Base-by-base conservation (phyloP, 2,329 filamentous ascomycete genomes). In the Phaeosphaeriaceae sp. region DNA sequence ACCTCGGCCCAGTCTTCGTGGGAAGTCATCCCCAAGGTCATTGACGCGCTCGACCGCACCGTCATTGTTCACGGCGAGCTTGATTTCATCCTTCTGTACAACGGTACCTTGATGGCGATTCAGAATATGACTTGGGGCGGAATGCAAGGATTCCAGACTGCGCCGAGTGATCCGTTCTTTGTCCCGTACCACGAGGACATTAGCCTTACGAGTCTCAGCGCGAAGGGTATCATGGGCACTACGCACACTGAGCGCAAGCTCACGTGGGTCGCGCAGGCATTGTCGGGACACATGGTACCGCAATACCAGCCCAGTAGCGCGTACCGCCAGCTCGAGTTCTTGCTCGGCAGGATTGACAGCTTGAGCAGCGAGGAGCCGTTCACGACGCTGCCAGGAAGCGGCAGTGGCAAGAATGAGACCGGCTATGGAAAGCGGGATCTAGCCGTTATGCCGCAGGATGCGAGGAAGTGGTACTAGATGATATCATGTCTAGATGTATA, bases 71-170 rank as follows among this genome's bases (percentile, higher is more conserved):
- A 93, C 69, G 91, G 90, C 11, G 79, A 85, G 49, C 83, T 89
- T 11, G 91, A 93, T 77, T 90, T 84, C 70, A 83, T 91, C 58
- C 82, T 92, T 10, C 80, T 89, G 22, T 81, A 83, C 68, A 90
- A 91, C 72, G 91, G 90, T 17, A 90, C 90, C 0, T 81, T 94
- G 1, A 80, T 92, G 7, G 84, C 85, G 1, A 88, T 93, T 57
- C 91, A 94, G 72, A 93, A 93, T 79, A 91, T 93, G 88, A 93
- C 90, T 0, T 94, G 88, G 87, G 86, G 86, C 56, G 91, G 90
- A 4, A 74, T 82, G 45, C 85, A 90, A 51, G 36, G 36, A 13
- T 93, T 94, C 81, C 85, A 88, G 62, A 72, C 75, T 1, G 75
- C 78, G 0, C 91, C 91, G 0, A 73, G 72, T 1, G 83, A 87